These are phyloP conservation scores for Pedinophyceae sp. DNA, from an alignment of 139 green algal genomes.

Conservation along the genomic window DNA sequence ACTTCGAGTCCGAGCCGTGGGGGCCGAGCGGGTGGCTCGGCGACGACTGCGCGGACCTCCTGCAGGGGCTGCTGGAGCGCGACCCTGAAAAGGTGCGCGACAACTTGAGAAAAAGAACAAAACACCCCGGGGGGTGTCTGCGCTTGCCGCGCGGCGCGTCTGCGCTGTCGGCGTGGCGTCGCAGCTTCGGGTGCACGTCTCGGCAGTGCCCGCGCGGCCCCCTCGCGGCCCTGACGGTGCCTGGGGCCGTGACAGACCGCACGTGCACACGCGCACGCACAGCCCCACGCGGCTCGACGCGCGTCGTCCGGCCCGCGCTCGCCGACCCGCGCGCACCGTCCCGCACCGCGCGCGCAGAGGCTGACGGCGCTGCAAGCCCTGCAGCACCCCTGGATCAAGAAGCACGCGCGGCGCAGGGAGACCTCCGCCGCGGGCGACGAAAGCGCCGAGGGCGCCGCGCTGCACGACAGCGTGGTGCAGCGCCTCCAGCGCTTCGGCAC, in stretches of 20 bases:
- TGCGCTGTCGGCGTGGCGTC: too few relatives aligned
- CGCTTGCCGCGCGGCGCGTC: too few relatives aligned
- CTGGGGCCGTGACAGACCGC: too few relatives aligned
- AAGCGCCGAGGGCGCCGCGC: slow-evolving; percentile 3
- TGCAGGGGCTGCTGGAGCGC: slow-evolving; percentile 38
- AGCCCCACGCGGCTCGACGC: too few relatives aligned
- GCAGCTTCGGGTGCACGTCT: too few relatives aligned
- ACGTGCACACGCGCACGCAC: too few relatives aligned
- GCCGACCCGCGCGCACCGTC: too few relatives aligned
- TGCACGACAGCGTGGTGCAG: slow-evolving; percentile 51
- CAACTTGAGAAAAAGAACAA: too few relatives aligned
- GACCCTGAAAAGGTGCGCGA: slow-evolving; percentile 41
- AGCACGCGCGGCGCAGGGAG: background rate
- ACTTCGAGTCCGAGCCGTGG: slow-evolving; percentile 27
- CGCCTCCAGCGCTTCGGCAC: slow-evolving; percentile 82
- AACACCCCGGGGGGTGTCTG: too few relatives aligned
- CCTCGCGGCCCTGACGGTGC: too few relatives aligned
- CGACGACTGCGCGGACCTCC: slow-evolving; percentile 5
- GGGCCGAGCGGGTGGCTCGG: background rate
- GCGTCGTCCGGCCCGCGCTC: too few relatives aligned
- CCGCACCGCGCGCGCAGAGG: slow-evolving; percentile 4
- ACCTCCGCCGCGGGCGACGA: slow-evolving; percentile 1
- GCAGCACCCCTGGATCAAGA: slow-evolving; percentile 29
- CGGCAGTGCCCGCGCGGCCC: too few relatives aligned
- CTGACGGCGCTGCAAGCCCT: slow-evolving; percentile 20